phyloP scores from a whole-genome alignment of 306 rosid genomes.

The Inga leiocalycina region DNA sequence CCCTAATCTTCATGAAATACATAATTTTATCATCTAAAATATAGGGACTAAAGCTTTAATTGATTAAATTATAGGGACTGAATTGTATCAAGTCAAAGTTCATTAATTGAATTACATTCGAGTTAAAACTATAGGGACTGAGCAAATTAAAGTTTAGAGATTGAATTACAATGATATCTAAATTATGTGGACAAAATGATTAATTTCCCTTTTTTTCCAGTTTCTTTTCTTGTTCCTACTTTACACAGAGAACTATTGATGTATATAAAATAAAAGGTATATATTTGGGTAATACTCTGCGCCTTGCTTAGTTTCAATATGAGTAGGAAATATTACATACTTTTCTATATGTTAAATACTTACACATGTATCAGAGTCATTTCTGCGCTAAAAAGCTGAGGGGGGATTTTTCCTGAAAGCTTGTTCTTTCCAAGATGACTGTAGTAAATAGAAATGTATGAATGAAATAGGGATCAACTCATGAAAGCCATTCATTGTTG shows the following conservation, averaged over 20 bases:
- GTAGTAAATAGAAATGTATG: not conserved
- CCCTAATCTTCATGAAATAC: too few relatives aligned
- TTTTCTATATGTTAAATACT: constrained; percentile 24
- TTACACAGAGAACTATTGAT: not conserved
- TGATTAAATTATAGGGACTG: too few relatives aligned
- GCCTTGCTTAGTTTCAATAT: not conserved
- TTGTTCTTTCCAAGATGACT: constrained; percentile 61
- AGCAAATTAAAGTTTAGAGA: too few relatives aligned
- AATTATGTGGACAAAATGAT: too few relatives aligned
- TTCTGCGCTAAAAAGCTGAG: constrained; percentile 40
- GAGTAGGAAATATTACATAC: not conserved
- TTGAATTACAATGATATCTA: too few relatives aligned
- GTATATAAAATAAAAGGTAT: not conserved
- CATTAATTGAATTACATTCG: too few relatives aligned
- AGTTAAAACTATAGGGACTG: too few relatives aligned
- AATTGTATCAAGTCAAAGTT: too few relatives aligned
- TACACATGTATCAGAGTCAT: constrained; percentile 60
- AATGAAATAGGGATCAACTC: not conserved
- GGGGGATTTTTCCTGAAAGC: constrained; percentile 50
- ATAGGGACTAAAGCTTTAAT: too few relatives aligned
- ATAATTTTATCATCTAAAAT: too few relatives aligned
- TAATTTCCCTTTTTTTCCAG: not conserved
- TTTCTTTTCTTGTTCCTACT: not conserved
- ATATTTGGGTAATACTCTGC: not conserved
- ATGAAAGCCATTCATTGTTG: not conserved